Percentiles rank a stretch among this genome's conserved stretches.
Evolutionary conservation across 352 stramenopile genomes (phyloP).

Genomic region (Pythium aristosporum): DNA sequence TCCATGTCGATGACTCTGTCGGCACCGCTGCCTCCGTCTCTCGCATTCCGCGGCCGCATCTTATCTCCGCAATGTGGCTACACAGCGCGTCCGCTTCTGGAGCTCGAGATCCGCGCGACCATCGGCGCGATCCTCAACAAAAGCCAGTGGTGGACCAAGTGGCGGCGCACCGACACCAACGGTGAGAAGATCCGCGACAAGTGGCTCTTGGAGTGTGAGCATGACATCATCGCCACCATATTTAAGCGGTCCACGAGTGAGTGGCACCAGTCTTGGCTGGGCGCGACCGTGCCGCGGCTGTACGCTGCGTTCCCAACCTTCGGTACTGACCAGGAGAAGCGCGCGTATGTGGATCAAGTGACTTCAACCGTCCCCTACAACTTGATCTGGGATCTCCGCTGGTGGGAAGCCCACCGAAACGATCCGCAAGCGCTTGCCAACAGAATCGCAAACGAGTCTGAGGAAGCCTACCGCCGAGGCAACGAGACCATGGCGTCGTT

Average conservation of each 20-base stretch:
- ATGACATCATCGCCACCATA: not conserved
- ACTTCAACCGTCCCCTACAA: conserved; percentile 15
- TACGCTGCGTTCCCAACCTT: conserved; percentile 8
- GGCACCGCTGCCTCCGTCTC: not conserved
- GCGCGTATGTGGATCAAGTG: conserved; percentile 10
- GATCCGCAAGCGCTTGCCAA: not conserved
- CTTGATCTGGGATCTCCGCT: conserved; percentile 27
- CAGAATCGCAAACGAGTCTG: not conserved
- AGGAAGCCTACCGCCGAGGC: not conserved
- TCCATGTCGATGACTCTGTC: not conserved
- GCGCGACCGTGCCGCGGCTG: conserved; percentile 6
- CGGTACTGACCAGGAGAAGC: conserved; percentile 13
- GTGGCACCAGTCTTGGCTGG: conserved; percentile 16
- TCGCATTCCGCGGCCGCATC: not conserved
- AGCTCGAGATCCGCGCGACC: not conserved
- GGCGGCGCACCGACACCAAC: not conserved
- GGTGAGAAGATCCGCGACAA: conserved; percentile 2
- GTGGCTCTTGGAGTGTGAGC: not conserved
- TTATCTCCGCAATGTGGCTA: not conserved
- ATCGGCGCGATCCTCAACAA: conserved; percentile 5
- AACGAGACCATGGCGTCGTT: conserved; percentile 15
- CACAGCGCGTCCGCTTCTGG: not conserved
- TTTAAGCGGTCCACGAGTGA: conserved; percentile 12
- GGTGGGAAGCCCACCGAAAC: conserved; percentile 18
- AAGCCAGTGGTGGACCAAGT: not conserved